phyloP scores from a whole-genome alignment of 2,329 filamentous ascomycete genomes.

The Aspergillus fijiensis region DNA sequence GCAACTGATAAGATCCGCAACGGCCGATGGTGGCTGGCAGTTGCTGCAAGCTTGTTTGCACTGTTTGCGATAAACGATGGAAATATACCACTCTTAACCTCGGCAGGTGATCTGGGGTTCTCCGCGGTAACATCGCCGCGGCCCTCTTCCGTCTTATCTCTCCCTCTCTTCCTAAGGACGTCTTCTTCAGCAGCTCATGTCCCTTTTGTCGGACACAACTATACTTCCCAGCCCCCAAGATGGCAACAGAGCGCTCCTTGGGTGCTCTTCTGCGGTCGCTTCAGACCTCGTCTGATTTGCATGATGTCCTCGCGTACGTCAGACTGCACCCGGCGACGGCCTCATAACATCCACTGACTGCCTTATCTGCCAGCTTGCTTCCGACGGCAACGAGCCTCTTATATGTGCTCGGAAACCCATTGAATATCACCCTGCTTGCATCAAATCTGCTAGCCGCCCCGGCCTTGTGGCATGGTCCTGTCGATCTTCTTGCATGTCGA shows the following conservation, averaged over 20 bases:
- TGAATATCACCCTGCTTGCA: slow-evolving; percentile 61
- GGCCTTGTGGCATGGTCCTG: slow-evolving; percentile 57
- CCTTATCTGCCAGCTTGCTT: slow-evolving; percentile 46
- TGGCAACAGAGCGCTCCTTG: slow-evolving; percentile 62
- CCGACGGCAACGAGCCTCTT: slow-evolving; percentile 51
- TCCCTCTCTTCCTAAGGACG: background rate
- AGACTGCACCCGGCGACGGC: slow-evolving; percentile 4
- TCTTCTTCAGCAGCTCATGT: slow-evolving; percentile 9
- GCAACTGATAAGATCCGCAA: slow-evolving; percentile 6
- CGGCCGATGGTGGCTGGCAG: background rate
- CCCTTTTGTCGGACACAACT: background rate
- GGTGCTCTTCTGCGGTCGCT: slow-evolving; percentile 61
- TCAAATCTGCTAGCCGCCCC: slow-evolving; percentile 60
- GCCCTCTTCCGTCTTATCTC: background rate
- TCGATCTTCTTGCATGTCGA: slow-evolving; percentile 56
- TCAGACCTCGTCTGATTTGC: slow-evolving; percentile 57
- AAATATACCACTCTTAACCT: slow-evolving; percentile 23
- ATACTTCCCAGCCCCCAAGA: slow-evolving; percentile 25
- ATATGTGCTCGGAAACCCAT: slow-evolving; percentile 56
- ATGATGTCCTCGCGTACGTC: slow-evolving; percentile 59
- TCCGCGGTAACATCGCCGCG: slow-evolving; percentile 24
- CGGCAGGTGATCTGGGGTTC: slow-evolving; percentile 34
- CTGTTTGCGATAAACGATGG: slow-evolving; percentile 26
- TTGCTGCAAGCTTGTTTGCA: slow-evolving; percentile 29
- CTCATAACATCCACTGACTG: slow-evolving; percentile 13